phyloP scores from a whole-genome alignment of 2,329 filamentous ascomycete genomes.

The Ophiostoma novo-ulmi region DNA sequence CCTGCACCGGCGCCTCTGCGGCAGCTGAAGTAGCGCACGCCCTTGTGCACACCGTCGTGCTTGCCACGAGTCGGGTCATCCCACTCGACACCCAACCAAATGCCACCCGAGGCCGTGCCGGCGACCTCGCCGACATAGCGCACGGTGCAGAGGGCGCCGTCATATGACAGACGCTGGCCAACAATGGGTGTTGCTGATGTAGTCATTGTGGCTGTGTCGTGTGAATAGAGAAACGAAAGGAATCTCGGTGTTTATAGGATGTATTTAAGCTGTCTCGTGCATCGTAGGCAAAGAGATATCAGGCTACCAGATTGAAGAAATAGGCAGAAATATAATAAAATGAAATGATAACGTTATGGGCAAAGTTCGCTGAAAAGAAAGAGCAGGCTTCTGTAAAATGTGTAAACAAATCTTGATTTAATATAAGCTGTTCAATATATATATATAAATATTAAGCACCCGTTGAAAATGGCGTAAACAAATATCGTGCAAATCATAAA shows the following conservation, averaged over 20 bases:
- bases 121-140: constrained; percentile 73
- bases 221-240: background rate
- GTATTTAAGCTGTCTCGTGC: background rate
- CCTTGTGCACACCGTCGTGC: constrained; percentile 79
- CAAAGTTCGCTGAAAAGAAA: background rate
- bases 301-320: background rate
- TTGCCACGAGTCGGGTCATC: constrained; percentile 82
- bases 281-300: background rate
- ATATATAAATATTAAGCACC: too few relatives aligned
- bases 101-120: constrained; percentile 65
- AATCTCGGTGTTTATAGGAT: background rate
- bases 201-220: background rate
- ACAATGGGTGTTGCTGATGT: constrained; percentile 34
- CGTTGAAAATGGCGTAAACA: background rate
- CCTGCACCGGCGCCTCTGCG: too few relatives aligned
- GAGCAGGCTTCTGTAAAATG: background rate
- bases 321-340: constrained; percentile 7
- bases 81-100: constrained; percentile 96
- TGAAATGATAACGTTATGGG: background rate
- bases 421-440: too few relatives aligned
- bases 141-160: constrained; percentile 73
- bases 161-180: constrained; percentile 76
- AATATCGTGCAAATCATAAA: background rate
- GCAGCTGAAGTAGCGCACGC: constrained; percentile 65
- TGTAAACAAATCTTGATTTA: too few relatives aligned